Conservation (phyloP, 352 stramenopile genomes). For the Phytophthora idaei region DNA sequence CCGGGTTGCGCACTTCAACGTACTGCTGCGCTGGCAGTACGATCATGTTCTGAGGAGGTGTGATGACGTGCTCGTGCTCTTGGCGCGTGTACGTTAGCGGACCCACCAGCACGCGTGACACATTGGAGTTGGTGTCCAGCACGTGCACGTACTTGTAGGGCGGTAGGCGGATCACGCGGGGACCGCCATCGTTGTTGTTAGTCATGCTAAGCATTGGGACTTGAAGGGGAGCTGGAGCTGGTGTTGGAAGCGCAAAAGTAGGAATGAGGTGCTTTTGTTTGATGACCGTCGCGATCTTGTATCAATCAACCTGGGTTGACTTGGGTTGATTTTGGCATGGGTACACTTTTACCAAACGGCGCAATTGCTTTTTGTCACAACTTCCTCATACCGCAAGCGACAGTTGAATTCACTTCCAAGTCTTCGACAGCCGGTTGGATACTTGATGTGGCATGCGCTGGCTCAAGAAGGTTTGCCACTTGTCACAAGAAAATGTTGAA, state of each 20-base stretch:
- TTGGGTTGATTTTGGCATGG: not conserved
- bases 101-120: constrained; percentile 76
- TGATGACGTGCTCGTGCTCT: constrained; percentile 80
- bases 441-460: constrained; percentile 10
- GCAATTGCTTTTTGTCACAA: too few relatives aligned
- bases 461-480: constrained; percentile 32
- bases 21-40: constrained; percentile 79
- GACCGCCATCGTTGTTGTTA: constrained; percentile 43
- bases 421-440: constrained; percentile 34
- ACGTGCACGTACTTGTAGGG: constrained; percentile 88
- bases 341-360: constrained; percentile 9
- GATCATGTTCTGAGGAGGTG: constrained; percentile 72
- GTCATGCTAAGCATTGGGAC: constrained; percentile 17
- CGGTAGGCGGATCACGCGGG: constrained; percentile 74
- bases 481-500: constrained; percentile 22
- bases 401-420: constrained; percentile 2
- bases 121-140: constrained; percentile 87
- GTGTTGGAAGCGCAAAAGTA: constrained; percentile 15
- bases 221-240: constrained; percentile 6
- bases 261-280: constrained; percentile 14
- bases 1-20: constrained; percentile 75
- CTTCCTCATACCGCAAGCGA: not conserved
- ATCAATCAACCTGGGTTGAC: constrained; percentile 21
- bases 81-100: constrained; percentile 83
- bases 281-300: constrained; percentile 13